Evolutionary conservation across 371 early-diverging fungal species (phyloP).

Genomic region (Apophysomyces ossiformis): DNA sequence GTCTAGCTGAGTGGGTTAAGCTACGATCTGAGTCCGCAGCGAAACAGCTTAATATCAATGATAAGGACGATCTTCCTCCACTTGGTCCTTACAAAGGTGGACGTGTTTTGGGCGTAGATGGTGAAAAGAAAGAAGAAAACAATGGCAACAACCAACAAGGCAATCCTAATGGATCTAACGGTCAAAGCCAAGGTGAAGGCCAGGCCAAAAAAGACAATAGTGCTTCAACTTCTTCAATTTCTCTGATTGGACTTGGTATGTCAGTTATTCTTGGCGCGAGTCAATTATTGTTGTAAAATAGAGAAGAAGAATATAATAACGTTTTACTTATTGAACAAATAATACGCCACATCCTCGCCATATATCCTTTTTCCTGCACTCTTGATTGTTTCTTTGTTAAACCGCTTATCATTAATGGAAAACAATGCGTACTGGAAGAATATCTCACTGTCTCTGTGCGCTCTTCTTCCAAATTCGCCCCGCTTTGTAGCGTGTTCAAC

Average conservation of each 20-base stretch:
- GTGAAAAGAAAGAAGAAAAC: conserved; percentile 16
- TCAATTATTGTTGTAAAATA: background rate
- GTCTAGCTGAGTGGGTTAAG: conserved; percentile 36
- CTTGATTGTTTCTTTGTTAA: too few relatives aligned
- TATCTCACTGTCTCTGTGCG: too few relatives aligned
- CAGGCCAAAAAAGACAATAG: background rate
- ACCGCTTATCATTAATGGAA: too few relatives aligned
- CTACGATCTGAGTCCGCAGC: conserved; percentile 28
- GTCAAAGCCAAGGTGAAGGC: background rate
- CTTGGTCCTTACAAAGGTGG: conserved; percentile 29
- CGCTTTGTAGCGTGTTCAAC: too few relatives aligned
- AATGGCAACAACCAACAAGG: conserved; percentile 2
- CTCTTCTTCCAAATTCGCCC: too few relatives aligned
- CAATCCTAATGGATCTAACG: background rate
- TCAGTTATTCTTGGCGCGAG: background rate
- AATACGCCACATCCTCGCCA: too few relatives aligned
- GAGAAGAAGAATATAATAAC: too few relatives aligned
- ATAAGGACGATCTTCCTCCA: conserved; percentile 37
- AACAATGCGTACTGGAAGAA: too few relatives aligned
- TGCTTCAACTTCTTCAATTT: conserved; percentile 11
- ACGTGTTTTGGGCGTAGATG: conserved; percentile 3
- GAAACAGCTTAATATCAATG: conserved; percentile 36
- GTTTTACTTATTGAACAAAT: too few relatives aligned
- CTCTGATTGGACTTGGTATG: conserved; percentile 18
- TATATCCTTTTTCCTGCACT: too few relatives aligned